A percentile compares a stretch with the other conserved stretches of the same genome.
Conservation (phyloP, 1,284 basidiomycete species). For the Sporisorium sorghi region DNA sequence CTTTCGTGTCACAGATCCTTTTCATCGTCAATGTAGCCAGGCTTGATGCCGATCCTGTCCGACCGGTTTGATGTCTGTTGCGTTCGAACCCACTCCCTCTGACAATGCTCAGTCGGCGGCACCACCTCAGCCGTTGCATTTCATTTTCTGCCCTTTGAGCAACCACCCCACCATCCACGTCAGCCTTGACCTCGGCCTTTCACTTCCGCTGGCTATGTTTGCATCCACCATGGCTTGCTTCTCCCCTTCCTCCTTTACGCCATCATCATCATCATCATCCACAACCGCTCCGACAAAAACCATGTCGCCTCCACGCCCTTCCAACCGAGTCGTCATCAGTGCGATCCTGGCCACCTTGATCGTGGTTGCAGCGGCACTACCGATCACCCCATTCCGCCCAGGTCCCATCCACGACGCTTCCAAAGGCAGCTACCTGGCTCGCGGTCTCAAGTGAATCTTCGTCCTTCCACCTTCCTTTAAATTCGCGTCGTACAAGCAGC, state of each 20-base stretch:
- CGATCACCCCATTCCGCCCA: slow-evolving; percentile 22
- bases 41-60: no score
- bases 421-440: slow-evolving; percentile 36
- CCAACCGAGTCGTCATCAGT: not conserved
- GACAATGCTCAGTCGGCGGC: no score
- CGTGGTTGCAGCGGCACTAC: slow-evolving; percentile 14
- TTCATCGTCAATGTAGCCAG: no score
- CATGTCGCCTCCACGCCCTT: not conserved
- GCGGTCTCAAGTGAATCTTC: not conserved
- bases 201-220: not conserved
- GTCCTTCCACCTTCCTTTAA: not conserved
- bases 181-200: not conserved
- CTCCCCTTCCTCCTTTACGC: not conserved
- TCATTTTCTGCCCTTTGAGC: not conserved
- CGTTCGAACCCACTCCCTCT: no score
- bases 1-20: no score
- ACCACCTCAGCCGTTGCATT: not conserved
- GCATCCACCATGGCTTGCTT: no score
- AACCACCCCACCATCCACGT: slow-evolving; percentile 6
- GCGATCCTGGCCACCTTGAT: not conserved
- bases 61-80: no score
- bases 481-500: not conserved
- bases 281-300: not conserved
- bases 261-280: not conserved
- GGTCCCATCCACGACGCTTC: slow-evolving; percentile 26